Conservation (phyloP, 2,329 filamentous ascomycete species). For the Exophiala alcalophila region DNA sequence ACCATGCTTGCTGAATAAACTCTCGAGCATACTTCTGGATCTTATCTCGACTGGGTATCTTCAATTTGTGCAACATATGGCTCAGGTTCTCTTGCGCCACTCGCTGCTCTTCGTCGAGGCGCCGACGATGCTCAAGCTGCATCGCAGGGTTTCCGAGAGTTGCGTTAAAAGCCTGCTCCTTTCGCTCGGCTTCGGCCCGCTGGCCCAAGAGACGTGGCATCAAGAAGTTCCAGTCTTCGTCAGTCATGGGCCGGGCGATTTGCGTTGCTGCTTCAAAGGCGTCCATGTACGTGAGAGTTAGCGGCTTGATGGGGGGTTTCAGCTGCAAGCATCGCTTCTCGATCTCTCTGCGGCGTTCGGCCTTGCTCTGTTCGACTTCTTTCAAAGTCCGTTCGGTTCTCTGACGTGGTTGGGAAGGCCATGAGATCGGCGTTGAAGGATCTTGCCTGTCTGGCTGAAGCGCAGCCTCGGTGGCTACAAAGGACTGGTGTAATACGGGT, state of each 20-base stretch:
- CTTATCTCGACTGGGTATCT: slow-evolving; percentile 63
- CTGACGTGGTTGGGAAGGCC: slow-evolving; percentile 2
- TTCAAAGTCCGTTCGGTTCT: slow-evolving; percentile 16
- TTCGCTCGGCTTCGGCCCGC: slow-evolving; percentile 60
- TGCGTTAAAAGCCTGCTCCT: slow-evolving; percentile 47
- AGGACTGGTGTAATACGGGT: not conserved
- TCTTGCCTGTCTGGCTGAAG: too few relatives aligned
- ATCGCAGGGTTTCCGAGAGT: slow-evolving; percentile 29
- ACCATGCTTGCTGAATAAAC: slow-evolving; percentile 64
- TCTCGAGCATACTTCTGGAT: slow-evolving; percentile 68
- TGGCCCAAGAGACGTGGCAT: slow-evolving; percentile 66
- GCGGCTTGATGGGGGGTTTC: slow-evolving; percentile 61
- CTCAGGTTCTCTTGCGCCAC: slow-evolving; percentile 60
- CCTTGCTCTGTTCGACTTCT: slow-evolving; percentile 30
- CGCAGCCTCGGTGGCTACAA: too few relatives aligned
- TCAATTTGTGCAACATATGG: slow-evolving; percentile 67
- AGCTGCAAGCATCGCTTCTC: slow-evolving; percentile 66
- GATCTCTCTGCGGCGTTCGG: slow-evolving; percentile 65
- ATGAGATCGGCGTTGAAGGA: not conserved
- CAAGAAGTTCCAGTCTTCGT: slow-evolving; percentile 66
- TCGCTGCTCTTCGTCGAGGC: slow-evolving; percentile 50
- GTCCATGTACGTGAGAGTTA: slow-evolving; percentile 65
- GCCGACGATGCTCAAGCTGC: slow-evolving; percentile 47
- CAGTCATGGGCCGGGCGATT: slow-evolving; percentile 65
- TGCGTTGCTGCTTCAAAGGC: slow-evolving; percentile 72